phyloP scores from a whole-genome alignment of 164 flowering plant species.

The Macadamia tetraphylla region DNA sequence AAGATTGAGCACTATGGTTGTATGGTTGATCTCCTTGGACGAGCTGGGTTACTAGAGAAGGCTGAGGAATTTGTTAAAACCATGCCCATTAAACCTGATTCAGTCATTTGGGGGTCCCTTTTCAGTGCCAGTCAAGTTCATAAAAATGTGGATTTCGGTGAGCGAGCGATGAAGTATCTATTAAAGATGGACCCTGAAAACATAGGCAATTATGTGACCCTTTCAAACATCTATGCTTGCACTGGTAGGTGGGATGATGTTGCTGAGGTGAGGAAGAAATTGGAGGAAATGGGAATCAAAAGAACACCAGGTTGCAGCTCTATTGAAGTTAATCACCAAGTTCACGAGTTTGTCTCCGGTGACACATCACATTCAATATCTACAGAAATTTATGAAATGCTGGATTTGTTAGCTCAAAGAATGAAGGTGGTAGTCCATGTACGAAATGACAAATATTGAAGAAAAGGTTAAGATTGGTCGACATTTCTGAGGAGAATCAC shows the following conservation, averaged over 20 bases:
- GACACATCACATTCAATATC: slow-evolving; percentile 24
- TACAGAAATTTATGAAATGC: slow-evolving; percentile 20
- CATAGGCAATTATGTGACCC: slow-evolving; percentile 27
- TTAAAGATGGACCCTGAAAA: slow-evolving; percentile 25
- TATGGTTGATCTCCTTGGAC: slow-evolving; percentile 38
- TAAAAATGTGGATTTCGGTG: slow-evolving; percentile 23
- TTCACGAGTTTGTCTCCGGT: slow-evolving; percentile 21
- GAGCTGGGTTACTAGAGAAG: slow-evolving; percentile 29
- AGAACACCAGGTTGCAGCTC: slow-evolving; percentile 26
- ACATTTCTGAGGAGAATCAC: too few species aligned
- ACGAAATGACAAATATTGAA: too few species aligned
- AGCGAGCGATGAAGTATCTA: slow-evolving; percentile 18
- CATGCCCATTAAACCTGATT: slow-evolving; percentile 41
- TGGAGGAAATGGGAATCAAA: slow-evolving; percentile 15
- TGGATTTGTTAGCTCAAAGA: too few species aligned
- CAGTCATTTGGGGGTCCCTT: slow-evolving; percentile 32
- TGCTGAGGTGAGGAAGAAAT: slow-evolving; percentile 14
- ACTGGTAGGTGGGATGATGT: slow-evolving; percentile 28
- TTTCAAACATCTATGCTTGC: slow-evolving; percentile 25
- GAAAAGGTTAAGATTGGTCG: too few species aligned
- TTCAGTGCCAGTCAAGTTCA: slow-evolving; percentile 33
- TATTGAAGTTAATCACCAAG: slow-evolving; percentile 20
- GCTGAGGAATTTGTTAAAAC: slow-evolving; percentile 20
- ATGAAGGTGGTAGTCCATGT: too few species aligned
- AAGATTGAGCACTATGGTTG: slow-evolving; percentile 46